Conservation (phyloP, 352 stramenopile species). For the Peronosclerospora sorghi region DNA sequence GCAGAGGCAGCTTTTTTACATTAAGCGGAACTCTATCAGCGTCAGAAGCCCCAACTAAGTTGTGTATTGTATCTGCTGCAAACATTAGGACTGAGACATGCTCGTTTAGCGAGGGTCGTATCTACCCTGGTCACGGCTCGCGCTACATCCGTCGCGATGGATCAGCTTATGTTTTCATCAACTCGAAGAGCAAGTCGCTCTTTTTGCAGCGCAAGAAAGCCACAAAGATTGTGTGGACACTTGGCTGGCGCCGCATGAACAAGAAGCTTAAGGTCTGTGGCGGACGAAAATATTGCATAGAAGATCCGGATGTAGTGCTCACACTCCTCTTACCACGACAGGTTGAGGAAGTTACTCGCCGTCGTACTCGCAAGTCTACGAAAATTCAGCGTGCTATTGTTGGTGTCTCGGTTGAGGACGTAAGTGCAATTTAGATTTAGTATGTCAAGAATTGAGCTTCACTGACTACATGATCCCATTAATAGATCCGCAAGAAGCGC, state of each 20-base stretch:
- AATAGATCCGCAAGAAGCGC: constrained; percentile 94
- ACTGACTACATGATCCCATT: background rate
- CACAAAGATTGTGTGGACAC: constrained; percentile 98
- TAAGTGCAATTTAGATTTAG: constrained; percentile 16
- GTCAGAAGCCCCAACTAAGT: too few species aligned
- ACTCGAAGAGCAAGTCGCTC: constrained; percentile 95
- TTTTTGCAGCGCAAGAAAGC: constrained; percentile 99
- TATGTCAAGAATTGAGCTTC: background rate
- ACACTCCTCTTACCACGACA: constrained; percentile 6
- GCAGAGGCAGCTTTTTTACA: too few species aligned
- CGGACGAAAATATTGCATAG: background rate
- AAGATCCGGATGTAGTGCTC: constrained; percentile 1
- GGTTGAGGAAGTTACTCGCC: constrained; percentile 74
- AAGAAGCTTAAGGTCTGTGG: constrained; percentile 95
- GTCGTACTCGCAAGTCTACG: constrained; percentile 87
- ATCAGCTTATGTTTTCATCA: constrained; percentile 91
- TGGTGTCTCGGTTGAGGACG: constrained; percentile 92
- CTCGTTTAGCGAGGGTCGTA: constrained; percentile 83
- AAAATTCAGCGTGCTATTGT: constrained; percentile 97
- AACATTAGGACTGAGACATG: constrained; percentile 77
- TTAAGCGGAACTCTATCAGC: too few species aligned
- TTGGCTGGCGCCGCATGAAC: constrained; percentile 95
- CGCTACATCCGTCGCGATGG: constrained; percentile 98
- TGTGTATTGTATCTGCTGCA: constrained; percentile 5
- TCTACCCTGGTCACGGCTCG: constrained; percentile 99